These are phyloP conservation scores for Rhizomucor pusillus DNA, from an alignment of 371 early-diverging fungal species.

Conservation along the genomic window DNA sequence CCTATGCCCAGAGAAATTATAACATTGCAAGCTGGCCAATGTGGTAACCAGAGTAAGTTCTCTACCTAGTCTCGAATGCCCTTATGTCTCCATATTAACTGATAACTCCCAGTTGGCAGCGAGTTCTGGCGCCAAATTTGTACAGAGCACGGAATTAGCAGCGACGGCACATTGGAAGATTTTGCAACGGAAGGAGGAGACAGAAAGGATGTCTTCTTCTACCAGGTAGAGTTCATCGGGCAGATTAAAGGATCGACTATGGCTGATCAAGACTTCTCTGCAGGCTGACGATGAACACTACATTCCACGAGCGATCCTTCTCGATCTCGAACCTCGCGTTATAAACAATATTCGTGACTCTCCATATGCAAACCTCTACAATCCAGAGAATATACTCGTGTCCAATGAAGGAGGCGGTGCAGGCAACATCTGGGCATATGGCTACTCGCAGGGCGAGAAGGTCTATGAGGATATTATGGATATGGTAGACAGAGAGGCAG, in stretches of 20 bases:
- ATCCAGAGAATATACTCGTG: conserved; percentile 89
- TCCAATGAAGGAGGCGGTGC: conserved; percentile 94
- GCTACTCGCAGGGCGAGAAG: conserved; percentile 80
- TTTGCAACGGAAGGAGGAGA: conserved; percentile 89
- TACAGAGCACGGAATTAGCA: conserved; percentile 87
- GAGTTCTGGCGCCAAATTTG: conserved; percentile 94
- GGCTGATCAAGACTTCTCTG: neutral
- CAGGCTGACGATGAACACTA: conserved; percentile 93
- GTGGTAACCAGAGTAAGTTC: conserved; percentile 91
- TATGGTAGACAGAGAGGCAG: conserved; percentile 94
- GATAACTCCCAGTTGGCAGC: conserved; percentile 67
- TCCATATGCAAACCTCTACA: conserved; percentile 79
- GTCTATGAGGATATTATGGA: conserved; percentile 86
- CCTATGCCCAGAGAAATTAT: conserved; percentile 87
- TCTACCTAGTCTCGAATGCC: neutral
- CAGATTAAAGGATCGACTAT: conserved; percentile 3
- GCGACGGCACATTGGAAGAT: conserved; percentile 81
- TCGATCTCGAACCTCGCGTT: conserved; percentile 94
- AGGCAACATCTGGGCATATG: conserved; percentile 95
- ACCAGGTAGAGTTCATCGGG: conserved; percentile 67
- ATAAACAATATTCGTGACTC: conserved; percentile 71
- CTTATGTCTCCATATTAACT: conserved; percentile 1
- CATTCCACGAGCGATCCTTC: conserved; percentile 88
- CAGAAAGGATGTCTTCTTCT: conserved; percentile 99
- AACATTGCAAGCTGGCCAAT: conserved; percentile 95